Base-by-base conservation (phyloP, 208 protist species). In the Acanthamoeba castellanii region DNA sequence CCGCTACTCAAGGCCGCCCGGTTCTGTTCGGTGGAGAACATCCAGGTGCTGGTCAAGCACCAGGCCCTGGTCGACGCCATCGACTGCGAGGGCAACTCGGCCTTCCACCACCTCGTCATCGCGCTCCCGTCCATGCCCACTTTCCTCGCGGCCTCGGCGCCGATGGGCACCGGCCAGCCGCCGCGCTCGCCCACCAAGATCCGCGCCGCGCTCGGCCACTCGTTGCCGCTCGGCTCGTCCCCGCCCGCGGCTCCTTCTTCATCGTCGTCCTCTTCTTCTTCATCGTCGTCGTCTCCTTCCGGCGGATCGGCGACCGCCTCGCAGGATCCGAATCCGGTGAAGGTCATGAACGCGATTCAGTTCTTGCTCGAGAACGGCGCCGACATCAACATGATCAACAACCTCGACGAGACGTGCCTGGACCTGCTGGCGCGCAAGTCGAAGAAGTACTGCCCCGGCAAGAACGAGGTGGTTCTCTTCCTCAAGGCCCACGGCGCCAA, bases 361-460 rank as follows among this genome's bases (percentile, higher is more conserved):
- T 11, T 27, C 5, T 34, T 84, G 74, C 6, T 84, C 45, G 74
- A 84, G 18, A 27, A 6, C 34, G 74, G 74, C 6, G 74, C 14
- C 42, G 74, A 84, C 74, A 84, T 84, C 74, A 84, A 84, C 74
- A 84, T 84, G 74, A 84, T 84, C 74, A 84, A 84, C 74, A 84
- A 84, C 20, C 42, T 84, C 37, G 74, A 84, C 45, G 74, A 84
- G 74, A 84, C 74, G 1, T 84, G 74, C 22, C 32, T 84, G 37
- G 74, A 84, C 42, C 74, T 84, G 34, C 42, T 84, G 74, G 74
- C 74, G 74, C 74, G 74, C 74, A 84, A 84, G 74, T 55, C 42
- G n/a, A 84, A 84, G 74, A 84, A 84, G 45, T 52, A 84, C 74
- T 84, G 74, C 74, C 74, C 74, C 37, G 74, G 74, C 74, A 84